Evolutionary conservation across 352 stramenopile genomes (phyloP).

Genomic region (Pythium sukuiense): DNA sequence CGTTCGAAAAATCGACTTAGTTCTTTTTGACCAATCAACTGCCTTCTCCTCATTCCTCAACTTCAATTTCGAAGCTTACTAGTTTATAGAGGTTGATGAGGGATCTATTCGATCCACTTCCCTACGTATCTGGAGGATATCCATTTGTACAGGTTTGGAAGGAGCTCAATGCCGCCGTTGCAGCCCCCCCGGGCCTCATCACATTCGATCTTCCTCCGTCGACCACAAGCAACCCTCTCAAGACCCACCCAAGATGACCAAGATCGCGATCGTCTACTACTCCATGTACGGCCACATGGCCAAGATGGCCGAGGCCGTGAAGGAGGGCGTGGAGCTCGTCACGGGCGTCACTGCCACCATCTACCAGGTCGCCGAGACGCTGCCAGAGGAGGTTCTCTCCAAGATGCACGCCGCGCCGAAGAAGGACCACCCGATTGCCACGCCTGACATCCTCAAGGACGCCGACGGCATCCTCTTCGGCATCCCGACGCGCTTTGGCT

Average conservation of each 20-base stretch:
- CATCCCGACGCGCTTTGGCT: slow-evolving; percentile 83
- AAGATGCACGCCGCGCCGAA: slow-evolving; percentile 87
- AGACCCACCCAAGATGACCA: slow-evolving; percentile 37
- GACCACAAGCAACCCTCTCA: background rate
- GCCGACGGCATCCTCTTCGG: slow-evolving; percentile 88
- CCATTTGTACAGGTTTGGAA: background rate
- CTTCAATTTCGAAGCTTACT: background rate
- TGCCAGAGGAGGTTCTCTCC: slow-evolving; percentile 70
- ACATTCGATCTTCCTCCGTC: slow-evolving; percentile 14
- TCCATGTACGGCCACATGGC: slow-evolving; percentile 86
- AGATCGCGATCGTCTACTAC: slow-evolving; percentile 87
- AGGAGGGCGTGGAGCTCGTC: slow-evolving; percentile 68
- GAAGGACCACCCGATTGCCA: slow-evolving; percentile 64
- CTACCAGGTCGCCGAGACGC: slow-evolving; percentile 81
- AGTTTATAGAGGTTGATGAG: background rate
- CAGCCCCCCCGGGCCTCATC: background rate
- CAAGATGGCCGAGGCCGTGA: slow-evolving; percentile 73
- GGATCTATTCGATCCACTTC: background rate
- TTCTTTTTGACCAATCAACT: background rate
- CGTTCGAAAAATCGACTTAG: background rate
- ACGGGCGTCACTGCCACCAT: slow-evolving; percentile 62
- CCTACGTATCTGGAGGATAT: background rate
- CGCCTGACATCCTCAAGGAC: slow-evolving; percentile 59
- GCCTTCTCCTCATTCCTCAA: background rate
- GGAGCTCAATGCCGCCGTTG: slow-evolving; percentile 5